Percentiles rank a stretch among this genome's conserved stretches.
phyloP scores from a whole-genome alignment of 768 basidiomycete species.

The Russula sp. region DNA sequence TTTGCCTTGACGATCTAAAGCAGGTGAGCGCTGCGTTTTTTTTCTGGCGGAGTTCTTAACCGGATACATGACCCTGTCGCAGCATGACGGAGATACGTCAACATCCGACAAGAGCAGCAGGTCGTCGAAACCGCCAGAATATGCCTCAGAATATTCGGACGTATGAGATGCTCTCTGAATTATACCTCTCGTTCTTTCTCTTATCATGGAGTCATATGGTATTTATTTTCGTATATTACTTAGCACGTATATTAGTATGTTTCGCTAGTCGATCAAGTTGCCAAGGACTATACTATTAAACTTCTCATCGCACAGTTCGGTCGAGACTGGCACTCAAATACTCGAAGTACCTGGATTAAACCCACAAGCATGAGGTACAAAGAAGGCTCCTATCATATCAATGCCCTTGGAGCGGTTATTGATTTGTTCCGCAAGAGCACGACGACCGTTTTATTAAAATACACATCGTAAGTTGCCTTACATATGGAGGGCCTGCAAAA shows the following conservation, averaged over 20 bases:
- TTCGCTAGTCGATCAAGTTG: not conserved
- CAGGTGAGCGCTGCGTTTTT: not conserved
- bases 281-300: not conserved
- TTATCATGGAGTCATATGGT: not conserved
- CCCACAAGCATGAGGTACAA: no score
- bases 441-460: no score
- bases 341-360: no score
- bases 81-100: not conserved
- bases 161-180: not conserved
- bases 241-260: no score
- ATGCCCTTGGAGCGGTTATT: no score
- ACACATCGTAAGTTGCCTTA: no score
- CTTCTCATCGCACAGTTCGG: no score
- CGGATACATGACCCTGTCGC: not conserved
- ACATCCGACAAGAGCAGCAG: not conserved
- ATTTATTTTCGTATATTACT: not conserved
- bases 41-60: not conserved
- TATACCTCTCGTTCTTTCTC: no score
- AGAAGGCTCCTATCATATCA: no score
- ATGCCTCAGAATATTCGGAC: not conserved
- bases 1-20: not conserved
- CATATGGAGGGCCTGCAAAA: no score
- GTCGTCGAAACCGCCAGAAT: not conserved
- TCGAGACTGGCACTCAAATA: no score
- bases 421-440: no score